phyloP scores from a whole-genome alignment of 2,329 filamentous ascomycete genomes.

The Cercospora sp. region DNA sequence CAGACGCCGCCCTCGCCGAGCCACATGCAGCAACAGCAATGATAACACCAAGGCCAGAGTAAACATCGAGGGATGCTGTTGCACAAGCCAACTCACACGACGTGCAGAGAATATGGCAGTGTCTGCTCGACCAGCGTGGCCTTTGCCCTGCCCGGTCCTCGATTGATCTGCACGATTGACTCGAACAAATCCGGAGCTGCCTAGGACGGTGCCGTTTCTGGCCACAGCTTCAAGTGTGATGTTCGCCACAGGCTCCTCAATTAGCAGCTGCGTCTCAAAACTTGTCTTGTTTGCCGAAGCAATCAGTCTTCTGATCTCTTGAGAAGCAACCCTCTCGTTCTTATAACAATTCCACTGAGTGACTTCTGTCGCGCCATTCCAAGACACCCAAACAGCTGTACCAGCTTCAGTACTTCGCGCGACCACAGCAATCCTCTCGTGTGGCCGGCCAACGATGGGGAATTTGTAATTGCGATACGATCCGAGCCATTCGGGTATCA shows the following conservation, averaged over 20 bases:
- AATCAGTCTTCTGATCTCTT: background rate
- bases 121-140: background rate
- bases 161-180: background rate
- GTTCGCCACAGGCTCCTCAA: background rate
- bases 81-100: background rate
- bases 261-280: background rate
- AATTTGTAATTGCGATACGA: conserved; percentile 55
- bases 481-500: conserved; percentile 34
- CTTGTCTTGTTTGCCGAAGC: background rate
- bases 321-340: background rate
- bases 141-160: background rate
- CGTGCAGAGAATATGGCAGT: background rate
- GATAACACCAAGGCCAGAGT: background rate
- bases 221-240: background rate
- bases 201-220: background rate
- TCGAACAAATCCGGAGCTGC: background rate
- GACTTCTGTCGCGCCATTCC: conserved; percentile 6
- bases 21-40: background rate
- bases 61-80: background rate
- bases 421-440: conserved; percentile 1
- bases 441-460: conserved; percentile 44
- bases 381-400: background rate
- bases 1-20: background rate
- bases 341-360: background rate
- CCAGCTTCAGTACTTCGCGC: background rate